Conservation (phyloP, 148 eudicot species). For the Persicaria tinctoria region DNA sequence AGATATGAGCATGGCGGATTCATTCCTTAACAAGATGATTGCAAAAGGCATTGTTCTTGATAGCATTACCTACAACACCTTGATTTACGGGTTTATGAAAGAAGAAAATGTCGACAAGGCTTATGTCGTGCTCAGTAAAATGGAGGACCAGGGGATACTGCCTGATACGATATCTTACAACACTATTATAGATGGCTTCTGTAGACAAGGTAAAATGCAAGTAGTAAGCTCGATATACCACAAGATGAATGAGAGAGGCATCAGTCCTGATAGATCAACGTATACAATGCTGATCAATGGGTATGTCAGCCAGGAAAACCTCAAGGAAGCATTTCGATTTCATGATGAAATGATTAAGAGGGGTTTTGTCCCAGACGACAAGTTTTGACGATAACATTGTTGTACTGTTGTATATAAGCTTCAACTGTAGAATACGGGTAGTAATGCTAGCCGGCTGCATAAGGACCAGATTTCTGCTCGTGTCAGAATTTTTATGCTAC, state of each 20-base stretch:
- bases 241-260: conserved; percentile 59
- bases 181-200: conserved; percentile 56
- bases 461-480: background rate
- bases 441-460: background rate
- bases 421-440: background rate
- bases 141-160: conserved; percentile 53
- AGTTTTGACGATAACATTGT: conserved; percentile 26
- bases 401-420: background rate
- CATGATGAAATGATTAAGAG: conserved; percentile 77
- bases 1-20: conserved; percentile 34
- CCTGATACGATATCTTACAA: conserved; percentile 68
- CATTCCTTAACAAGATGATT: conserved; percentile 39
- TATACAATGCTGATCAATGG: conserved; percentile 62
- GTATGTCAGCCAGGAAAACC: conserved; percentile 54
- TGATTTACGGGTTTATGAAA: conserved; percentile 60
- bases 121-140: conserved; percentile 46
- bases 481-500: too few relatives aligned
- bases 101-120: conserved; percentile 56
- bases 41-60: conserved; percentile 43
- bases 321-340: conserved; percentile 63
- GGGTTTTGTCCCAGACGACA: conserved; percentile 81
- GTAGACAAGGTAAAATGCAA: conserved; percentile 62
- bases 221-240: conserved; percentile 43
- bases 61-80: conserved; percentile 60
- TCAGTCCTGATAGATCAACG: conserved; percentile 62